phyloP scores from a whole-genome alignment of 169 alveolate species.

The Perkinsus marinus region DNA sequence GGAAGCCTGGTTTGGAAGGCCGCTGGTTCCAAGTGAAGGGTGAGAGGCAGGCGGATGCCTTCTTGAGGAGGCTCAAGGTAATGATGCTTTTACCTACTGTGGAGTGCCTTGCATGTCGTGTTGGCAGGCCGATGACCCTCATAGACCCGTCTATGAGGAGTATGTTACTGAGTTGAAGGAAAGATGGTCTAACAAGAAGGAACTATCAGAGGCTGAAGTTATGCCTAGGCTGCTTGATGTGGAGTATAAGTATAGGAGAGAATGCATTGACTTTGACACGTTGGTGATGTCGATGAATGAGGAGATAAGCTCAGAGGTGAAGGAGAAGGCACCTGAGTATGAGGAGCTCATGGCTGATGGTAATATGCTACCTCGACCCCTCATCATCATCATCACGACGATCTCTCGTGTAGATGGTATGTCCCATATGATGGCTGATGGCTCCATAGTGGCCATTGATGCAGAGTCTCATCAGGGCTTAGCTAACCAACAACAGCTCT shows the following conservation, averaged over 20 bases:
- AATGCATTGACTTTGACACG: neutral
- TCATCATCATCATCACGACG: neutral
- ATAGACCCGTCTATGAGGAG: conserved; percentile 11
- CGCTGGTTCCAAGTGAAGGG: conserved; percentile 21
- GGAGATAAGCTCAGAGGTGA: neutral
- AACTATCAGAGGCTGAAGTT: conserved; percentile 1
- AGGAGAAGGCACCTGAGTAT: neutral
- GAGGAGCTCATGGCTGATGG: neutral
- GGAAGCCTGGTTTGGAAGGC: conserved; percentile 11
- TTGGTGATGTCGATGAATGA: neutral
- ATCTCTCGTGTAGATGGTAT: neutral
- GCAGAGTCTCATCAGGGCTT: neutral
- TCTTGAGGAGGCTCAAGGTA: conserved; percentile 22
- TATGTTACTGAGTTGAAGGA: conserved; percentile 26
- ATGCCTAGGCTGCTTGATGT: neutral
- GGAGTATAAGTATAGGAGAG: neutral
- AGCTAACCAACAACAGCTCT: neutral
- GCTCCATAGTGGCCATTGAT: neutral
- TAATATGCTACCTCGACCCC: no score
- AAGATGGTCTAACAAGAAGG: conserved; percentile 10
- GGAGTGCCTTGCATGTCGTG: neutral
- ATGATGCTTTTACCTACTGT: neutral
- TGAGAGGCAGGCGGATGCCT: conserved; percentile 29
- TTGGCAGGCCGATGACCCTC: conserved; percentile 19
- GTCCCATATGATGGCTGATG: neutral